A percentile compares a stretch with the other conserved stretches of the same genome.
Conservation (phyloP, 257 asterid species). For the Fraxinus anomala region DNA sequence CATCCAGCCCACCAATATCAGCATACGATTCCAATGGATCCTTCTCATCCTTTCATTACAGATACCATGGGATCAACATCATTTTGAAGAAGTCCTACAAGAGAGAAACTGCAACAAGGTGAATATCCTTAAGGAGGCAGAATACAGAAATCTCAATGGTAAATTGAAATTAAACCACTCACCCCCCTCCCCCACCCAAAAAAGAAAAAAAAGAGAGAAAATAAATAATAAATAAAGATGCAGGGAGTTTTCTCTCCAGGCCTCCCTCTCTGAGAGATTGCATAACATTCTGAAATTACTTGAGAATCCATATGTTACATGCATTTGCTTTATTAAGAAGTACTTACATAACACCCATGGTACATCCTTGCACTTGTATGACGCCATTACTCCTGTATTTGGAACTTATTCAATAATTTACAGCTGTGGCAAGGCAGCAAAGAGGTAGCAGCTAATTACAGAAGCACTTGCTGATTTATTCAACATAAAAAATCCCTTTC, state of each 20-base stretch:
- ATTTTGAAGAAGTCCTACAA: constrained; percentile 92
- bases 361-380: neutral
- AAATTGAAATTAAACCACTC: neutral
- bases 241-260: neutral
- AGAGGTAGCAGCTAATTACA: neutral
- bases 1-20: constrained; percentile 61
- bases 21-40: constrained; percentile 95
- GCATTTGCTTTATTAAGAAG: neutral
- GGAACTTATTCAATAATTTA: neutral
- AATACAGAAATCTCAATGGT: neutral
- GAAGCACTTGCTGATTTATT: neutral
- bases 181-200: neutral
- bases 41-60: constrained; percentile 95
- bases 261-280: neutral
- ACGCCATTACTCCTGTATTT: neutral
- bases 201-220: too few species aligned
- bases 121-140: neutral
- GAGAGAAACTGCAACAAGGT: constrained; percentile 72
- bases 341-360: neutral
- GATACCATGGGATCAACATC: constrained; percentile 97
- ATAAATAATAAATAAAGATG: neutral
- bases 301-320: neutral
- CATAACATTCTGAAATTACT: neutral
- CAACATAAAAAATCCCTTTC: too few species aligned
- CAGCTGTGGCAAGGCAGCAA: neutral